Percentiles rank a stretch among this genome's conserved stretches.
phyloP scores from a whole-genome alignment of 805 yeast species.

The Kazachstania kunashirensis region DNA sequence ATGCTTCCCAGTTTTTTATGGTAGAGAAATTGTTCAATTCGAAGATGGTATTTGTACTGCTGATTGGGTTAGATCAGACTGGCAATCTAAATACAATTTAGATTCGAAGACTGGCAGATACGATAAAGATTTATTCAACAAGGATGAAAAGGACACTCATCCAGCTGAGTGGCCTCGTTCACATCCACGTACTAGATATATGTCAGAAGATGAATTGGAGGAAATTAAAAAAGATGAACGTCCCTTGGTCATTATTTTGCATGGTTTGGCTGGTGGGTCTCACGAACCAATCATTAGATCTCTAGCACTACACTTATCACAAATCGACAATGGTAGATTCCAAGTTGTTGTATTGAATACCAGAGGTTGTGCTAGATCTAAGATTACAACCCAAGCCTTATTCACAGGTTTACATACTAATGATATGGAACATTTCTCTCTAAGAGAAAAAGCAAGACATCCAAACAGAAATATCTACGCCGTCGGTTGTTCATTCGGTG shows the following conservation, averaged over 20 bases:
- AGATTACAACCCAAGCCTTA: conserved; percentile 56
- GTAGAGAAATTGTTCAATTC: conserved; percentile 51
- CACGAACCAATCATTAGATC: conserved; percentile 65
- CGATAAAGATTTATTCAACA: conserved; percentile 23
- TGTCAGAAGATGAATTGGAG: conserved; percentile 38
- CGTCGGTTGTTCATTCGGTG: conserved; percentile 68
- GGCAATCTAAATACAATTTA: conserved; percentile 17
- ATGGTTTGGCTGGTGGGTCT: conserved; percentile 75
- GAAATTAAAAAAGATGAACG: conserved; percentile 29
- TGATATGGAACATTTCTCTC: conserved; percentile 53
- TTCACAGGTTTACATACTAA: conserved; percentile 62
- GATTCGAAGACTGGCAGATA: conserved; percentile 9
- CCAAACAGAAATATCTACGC: conserved; percentile 58
- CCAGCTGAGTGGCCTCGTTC: conserved; percentile 49
- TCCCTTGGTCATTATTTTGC: conserved; percentile 55
- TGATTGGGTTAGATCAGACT: conserved; percentile 48
- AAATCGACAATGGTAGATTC: conserved; percentile 32
- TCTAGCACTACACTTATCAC: conserved; percentile 36
- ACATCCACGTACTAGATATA: conserved; percentile 61
- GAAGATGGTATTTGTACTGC: conserved; percentile 70
- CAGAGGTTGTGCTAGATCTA: conserved; percentile 71
- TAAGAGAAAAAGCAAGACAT: conserved; percentile 39
- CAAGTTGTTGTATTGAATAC: conserved; percentile 58
- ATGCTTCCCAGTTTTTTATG: conserved; percentile 55
- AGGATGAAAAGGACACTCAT: conserved; percentile 33